Percentiles rank a stretch among this genome's conserved stretches.
phyloP scores from a whole-genome alignment of 2,329 filamentous ascomycete species.

The Fusarium duplospermum region DNA sequence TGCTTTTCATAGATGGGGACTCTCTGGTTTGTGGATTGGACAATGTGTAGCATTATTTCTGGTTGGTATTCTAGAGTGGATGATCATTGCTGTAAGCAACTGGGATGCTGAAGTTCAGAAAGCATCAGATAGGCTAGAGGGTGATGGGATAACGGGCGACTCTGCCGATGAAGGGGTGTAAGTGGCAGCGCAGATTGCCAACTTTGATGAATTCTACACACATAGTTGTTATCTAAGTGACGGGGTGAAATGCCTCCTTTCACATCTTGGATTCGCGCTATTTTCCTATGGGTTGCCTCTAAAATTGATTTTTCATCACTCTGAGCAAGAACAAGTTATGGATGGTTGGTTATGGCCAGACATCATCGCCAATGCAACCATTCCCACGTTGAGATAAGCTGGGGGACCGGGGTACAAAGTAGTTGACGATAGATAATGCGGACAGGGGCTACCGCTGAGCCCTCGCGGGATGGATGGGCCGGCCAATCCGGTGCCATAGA shows the following conservation, averaged over 20 bases:
- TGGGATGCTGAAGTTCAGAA: slow-evolving; percentile 66
- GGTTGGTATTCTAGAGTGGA: slow-evolving; percentile 83
- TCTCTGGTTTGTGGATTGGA: slow-evolving; percentile 84
- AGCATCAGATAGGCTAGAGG: slow-evolving; percentile 41
- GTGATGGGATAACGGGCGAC: slow-evolving; percentile 21
- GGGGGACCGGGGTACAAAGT: not conserved
- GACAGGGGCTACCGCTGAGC: slow-evolving; percentile 10
- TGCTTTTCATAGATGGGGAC: slow-evolving; percentile 87
- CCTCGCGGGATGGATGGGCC: not conserved
- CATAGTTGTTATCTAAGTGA: not conserved
- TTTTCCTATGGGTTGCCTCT: not conserved
- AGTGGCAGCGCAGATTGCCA: not conserved
- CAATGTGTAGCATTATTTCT: slow-evolving; percentile 85
- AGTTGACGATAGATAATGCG: slow-evolving; percentile 29
- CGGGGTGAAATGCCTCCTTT: not conserved
- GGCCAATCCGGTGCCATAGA: not conserved
- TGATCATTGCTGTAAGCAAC: slow-evolving; percentile 79
- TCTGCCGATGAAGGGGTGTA: not conserved
- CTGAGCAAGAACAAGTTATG: not conserved
- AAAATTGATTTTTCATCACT: not conserved
- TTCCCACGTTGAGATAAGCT: slow-evolving; percentile 11
- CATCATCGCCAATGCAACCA: slow-evolving; percentile 16
- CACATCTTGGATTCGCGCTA: not conserved
- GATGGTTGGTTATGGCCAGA: not conserved
- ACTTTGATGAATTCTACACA: not conserved